Base-by-base conservation (phyloP, 192 early-diverging fungal genomes). In the Entomortierella beljakovae region DNA sequence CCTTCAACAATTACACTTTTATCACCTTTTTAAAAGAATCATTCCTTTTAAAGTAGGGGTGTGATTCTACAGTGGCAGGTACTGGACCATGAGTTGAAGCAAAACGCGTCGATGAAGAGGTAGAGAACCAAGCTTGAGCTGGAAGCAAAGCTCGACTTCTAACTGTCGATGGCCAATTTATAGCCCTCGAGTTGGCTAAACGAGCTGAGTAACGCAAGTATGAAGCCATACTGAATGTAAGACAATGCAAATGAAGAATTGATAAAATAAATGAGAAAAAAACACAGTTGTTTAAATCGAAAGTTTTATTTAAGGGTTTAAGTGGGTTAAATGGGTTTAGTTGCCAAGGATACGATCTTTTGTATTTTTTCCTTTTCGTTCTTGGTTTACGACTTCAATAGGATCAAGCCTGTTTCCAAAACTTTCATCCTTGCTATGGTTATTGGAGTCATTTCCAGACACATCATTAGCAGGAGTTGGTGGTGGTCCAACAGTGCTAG, bases 11-110 rank as follows among this genome's bases (percentile, higher is more conserved):
- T 40, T n/a, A 37, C n/a, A 38, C 11, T 5, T 29, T 23, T 5
- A 2, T 25, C 68, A 86, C 85, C 76, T 82, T 67, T 50, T 83
- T 82, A 53, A 79, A 88, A 10, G 57, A 57, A 9, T 56, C 35
- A 60, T 88, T 67, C 13, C 88, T 63, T 49, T 68, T 64, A 29
- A 82, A 68, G 37, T 75, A 22, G 2, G 81, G 83, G 58, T 79
- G 85, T 51, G 73, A 85, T 33, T 85, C 85, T 15, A 72, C 61
- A 0, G 87, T 88, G 42, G 35, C 70, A 0, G 26, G n/a, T 3
- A 72, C 58, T 60, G 62, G 54, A 35, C 57, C 53, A 10, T 40
- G 61, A 1, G 51, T 7, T 20, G 65, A 33, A 16, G 70, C 70
- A 37, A 48, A 56, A 18, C 40, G 15, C 13, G 43, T 26, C 32